Conservation (phyloP, 345 rosid genomes). For the Microthlaspi erraticum region DNA sequence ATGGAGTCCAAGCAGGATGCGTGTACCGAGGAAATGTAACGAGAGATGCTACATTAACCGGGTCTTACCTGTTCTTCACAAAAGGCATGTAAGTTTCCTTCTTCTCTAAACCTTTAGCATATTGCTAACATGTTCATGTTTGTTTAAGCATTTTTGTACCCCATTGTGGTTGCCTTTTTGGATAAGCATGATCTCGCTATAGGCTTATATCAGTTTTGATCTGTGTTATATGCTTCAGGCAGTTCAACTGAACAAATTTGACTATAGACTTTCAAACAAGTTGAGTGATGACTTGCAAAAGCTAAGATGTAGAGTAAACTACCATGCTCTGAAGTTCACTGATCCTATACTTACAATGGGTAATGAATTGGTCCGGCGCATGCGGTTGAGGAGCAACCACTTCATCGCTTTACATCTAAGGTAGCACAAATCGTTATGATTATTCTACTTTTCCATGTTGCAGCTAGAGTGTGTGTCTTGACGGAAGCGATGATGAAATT, state of each 20-base stretch:
- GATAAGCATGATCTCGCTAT: slow-evolving; percentile 12
- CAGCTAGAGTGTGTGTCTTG: background rate
- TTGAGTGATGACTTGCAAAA: slow-evolving; percentile 85
- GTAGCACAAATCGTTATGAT: slow-evolving; percentile 44
- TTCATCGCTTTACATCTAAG: slow-evolving; percentile 92
- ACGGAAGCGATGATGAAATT: slow-evolving; percentile 37
- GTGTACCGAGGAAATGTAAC: slow-evolving; percentile 95
- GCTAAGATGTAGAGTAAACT: slow-evolving; percentile 94
- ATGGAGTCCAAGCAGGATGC: slow-evolving; percentile 72
- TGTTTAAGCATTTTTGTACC: slow-evolving; percentile 9
- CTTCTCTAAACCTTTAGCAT: too few species aligned
- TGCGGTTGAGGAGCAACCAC: slow-evolving; percentile 82
- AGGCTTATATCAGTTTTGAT: slow-evolving; percentile 31
- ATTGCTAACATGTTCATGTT: slow-evolving; percentile 4
- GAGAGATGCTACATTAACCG: slow-evolving; percentile 88
- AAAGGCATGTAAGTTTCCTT: slow-evolving; percentile 98
- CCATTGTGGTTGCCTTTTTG: slow-evolving; percentile 14
- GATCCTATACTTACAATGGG: slow-evolving; percentile 85
- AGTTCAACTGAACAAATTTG: slow-evolving; percentile 89
- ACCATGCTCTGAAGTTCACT: slow-evolving; percentile 88
- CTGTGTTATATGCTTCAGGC: slow-evolving; percentile 56
- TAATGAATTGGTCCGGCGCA: slow-evolving; percentile 67
- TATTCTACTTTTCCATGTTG: background rate
- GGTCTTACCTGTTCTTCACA: slow-evolving; percentile 92
- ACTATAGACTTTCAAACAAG: slow-evolving; percentile 92